Evolutionary conservation across 2,329 filamentous ascomycete genomes (phyloP), one percentile per base, ranked within the genome.

Genomic region (Sporothrix brasiliensis): DNA sequence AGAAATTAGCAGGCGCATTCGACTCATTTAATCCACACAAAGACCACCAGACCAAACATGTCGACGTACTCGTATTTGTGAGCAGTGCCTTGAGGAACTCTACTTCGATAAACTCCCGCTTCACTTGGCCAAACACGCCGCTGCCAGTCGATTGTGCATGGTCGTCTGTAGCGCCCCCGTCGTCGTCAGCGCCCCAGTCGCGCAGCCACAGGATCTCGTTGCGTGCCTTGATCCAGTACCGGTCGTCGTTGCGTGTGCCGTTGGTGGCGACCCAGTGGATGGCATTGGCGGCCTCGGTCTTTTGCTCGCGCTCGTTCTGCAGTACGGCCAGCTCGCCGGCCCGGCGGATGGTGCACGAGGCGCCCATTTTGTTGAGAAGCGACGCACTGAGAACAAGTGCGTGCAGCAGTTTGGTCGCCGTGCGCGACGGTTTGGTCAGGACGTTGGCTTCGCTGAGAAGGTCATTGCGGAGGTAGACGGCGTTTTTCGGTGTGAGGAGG

Each of bases 201-300:
- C 89, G 88, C 41, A 94, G 82, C 92, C 92, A 94, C 4, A 93
- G 77, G 10, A 94, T 79, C 75, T 90, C 88, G 54, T 85, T 85
- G 70, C 91, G 85, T 14, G 86, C 84, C 68, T 81, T 83, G 34
- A 83, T 80, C 89, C 90, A 92, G 72, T 86, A 87, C 47, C 83
- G 83, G 71, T 92, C 89, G 68, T 92, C 88, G 49, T 83, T 85
- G 72, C 85, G 88, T 1, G 85, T 81, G 14, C 82, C 82, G 69
- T 83, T 83, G 63, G 79, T 80, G 66, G 81, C 77, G 27, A 90
- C 76, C 2, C 81, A 79, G 72, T 86, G 84, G 68, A 92, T 81
- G n/a, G 91, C 81, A 73, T 85, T 88, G 21, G 83, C 78, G 4
- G 89, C 83, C 63, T 90, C 83, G 0, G 81, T 78, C 67, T 85